Evolutionary conservation across 495 filamentous ascomycete genomes (phyloP), one percentile per base, ranked within the genome.

Genomic region (Rhypophila decipiens): DNA sequence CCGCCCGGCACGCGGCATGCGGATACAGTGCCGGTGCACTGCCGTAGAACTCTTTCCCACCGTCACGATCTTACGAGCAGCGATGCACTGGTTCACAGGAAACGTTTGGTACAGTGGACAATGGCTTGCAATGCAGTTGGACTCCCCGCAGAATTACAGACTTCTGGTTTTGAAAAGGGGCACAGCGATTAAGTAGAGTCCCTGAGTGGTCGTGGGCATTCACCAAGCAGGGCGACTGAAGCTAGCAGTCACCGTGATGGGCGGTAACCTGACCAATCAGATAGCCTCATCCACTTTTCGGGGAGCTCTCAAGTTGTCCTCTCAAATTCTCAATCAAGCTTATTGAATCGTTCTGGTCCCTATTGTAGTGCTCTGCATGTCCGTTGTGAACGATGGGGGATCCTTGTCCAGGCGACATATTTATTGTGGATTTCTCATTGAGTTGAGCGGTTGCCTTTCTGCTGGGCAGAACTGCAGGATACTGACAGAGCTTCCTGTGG

Each of bases 251-350:
- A 70, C 67, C 49, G 49, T 58, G 41, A 51, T 53, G 64, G 68
- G 69, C 69, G 69, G 59, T 59, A 69, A 69, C 58, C 49, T 39
- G 50, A 47, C 69, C 69, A 72, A 72, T 72, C 58, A 70, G 8
- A 49, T n/a, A 4, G 39, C 46, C 53, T 35, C 53, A 51, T 36
- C 53, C 35, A 42, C 20, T 43, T 39, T 46, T 42, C 50, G 18
- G 44, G 11, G 51, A 41, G 37, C 39, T 39, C 36, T 39, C n/a
- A 18, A 39, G 20, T 18, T 9, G 36, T 2, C 36, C 31, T 39
- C 18, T 40, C 19, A 40, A 10, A 9, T 11, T 3, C 19, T 9
- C 8, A 18, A 10, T 22, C 20, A 9, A 22, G 18, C 19, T 18
- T n/a, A n/a, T n/a, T n/a, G n/a, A n/a, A n/a, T n/a, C n/a, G n/a